Conservation (phyloP, 129 eudicot genomes). For the Helianthus annuus region DNA sequence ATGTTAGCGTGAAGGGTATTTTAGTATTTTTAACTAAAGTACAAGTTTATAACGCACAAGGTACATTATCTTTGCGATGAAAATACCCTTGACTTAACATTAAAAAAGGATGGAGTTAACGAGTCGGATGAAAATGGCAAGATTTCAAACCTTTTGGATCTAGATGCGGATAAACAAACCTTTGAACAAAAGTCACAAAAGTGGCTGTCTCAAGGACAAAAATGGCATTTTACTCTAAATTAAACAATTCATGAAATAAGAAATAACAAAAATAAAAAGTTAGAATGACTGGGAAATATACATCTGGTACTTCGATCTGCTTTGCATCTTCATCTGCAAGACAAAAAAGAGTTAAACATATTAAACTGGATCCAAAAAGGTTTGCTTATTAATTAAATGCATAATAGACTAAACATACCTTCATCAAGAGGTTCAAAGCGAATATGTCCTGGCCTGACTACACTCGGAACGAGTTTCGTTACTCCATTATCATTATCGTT, state of each 20-base stretch:
- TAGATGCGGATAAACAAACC: too few relatives aligned
- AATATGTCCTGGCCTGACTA: constrained; percentile 85
- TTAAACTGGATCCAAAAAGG: constrained; percentile 1
- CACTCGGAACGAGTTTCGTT: constrained; percentile 59
- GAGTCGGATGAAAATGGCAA: too few relatives aligned
- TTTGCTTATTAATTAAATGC: neutral
- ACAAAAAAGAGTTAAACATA: constrained; percentile 7
- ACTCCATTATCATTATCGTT: constrained; percentile 42
- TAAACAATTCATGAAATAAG: neutral
- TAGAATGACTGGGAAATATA: constrained; percentile 20
- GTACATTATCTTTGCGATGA: too few relatives aligned
- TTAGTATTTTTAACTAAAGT: too few relatives aligned
- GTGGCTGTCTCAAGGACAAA: too few relatives aligned
- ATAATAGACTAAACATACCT: constrained; percentile 41
- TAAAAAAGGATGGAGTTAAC: too few relatives aligned
- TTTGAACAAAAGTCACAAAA: too few relatives aligned
- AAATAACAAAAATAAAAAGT: neutral
- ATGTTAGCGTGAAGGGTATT: too few relatives aligned
- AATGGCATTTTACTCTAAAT: too few relatives aligned
- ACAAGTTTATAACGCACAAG: too few relatives aligned
- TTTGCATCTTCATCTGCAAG: constrained; percentile 58
- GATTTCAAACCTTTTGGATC: too few relatives aligned
- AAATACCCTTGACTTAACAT: too few relatives aligned
- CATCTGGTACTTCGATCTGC: constrained; percentile 49
- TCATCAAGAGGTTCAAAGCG: constrained; percentile 76